These are phyloP conservation scores for Ascobolus immersus DNA, from an alignment of 495 filamentous ascomycete species.

Conservation along the genomic window DNA sequence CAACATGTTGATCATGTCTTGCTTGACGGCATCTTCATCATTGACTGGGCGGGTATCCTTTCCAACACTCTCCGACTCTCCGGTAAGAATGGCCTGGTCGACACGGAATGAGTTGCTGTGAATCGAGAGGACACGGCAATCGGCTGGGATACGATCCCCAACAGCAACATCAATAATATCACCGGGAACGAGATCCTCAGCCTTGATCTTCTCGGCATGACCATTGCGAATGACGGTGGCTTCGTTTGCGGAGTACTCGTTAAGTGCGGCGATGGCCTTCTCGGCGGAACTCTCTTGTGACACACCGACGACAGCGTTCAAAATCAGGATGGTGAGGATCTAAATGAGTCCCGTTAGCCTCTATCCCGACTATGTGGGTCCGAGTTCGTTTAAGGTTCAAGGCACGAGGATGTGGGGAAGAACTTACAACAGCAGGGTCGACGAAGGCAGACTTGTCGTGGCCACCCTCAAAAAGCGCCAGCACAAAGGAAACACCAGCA, in stretches of 20 bases:
- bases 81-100: conserved; percentile 93
- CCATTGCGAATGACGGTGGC: conserved; percentile 76
- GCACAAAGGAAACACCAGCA: conserved; percentile 76
- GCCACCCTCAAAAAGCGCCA: conserved; percentile 81
- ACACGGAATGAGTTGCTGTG: conserved; percentile 92
- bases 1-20: conserved; percentile 92
- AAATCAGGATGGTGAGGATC: conserved; percentile 90
- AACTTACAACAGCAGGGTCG: conserved; percentile 70
- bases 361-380: conserved; percentile 2
- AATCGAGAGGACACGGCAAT: conserved; percentile 72
- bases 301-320: conserved; percentile 92
- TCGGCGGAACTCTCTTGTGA: conserved; percentile 97
- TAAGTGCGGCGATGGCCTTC: conserved; percentile 91
- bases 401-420: background rate
- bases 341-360: conserved; percentile 17
- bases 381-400: conserved; percentile 2
- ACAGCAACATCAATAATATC: conserved; percentile 76
- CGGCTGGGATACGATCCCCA: conserved; percentile 87
- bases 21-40: conserved; percentile 73
- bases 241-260: conserved; percentile 97
- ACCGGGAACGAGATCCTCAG: conserved; percentile 87
- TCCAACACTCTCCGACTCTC: conserved; percentile 89
- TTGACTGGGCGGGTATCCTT: conserved; percentile 48
- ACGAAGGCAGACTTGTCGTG: conserved; percentile 97
- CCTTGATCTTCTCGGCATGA: conserved; percentile 49